Evolutionary conservation across 2,329 filamentous ascomycete genomes (phyloP).

Genomic region (Phaeoacremonium minimum): DNA sequence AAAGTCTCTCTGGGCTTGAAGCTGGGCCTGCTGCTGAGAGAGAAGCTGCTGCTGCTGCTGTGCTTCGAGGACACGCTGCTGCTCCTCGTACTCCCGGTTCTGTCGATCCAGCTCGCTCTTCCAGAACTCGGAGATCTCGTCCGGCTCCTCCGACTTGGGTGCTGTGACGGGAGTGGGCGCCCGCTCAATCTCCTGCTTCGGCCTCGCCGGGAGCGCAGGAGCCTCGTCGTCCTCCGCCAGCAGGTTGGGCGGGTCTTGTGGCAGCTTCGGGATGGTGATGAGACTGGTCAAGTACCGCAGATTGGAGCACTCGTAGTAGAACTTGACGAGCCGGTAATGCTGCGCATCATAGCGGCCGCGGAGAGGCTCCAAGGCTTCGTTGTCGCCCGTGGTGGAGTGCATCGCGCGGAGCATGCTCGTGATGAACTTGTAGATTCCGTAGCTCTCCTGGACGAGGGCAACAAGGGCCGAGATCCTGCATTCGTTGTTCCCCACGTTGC

Average conservation of each 20-base stretch:
- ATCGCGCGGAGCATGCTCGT: conserved; percentile 99
- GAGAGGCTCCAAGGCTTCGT: conserved; percentile 85
- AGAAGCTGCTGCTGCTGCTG: conserved; percentile 79
- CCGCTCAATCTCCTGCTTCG: conserved; percentile 67
- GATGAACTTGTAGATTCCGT: conserved; percentile 99
- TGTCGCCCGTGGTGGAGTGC: conserved; percentile 92
- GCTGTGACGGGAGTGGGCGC: conserved; percentile 65
- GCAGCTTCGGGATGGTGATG: conserved; percentile 93
- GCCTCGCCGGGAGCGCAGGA: conserved; percentile 77
- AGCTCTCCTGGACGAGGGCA: conserved; percentile 92
- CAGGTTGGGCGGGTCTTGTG: conserved; percentile 88
- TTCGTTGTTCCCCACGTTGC: conserved; percentile 87
- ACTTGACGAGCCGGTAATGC: conserved; percentile 92
- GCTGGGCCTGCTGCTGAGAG: conserved; percentile 75
- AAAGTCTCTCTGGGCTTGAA: conserved; percentile 90
- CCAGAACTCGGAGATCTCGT: conserved; percentile 98
- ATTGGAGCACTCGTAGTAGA: conserved; percentile 99
- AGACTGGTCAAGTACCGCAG: conserved; percentile 92
- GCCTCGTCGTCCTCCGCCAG: conserved; percentile 80
- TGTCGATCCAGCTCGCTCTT: conserved; percentile 86
- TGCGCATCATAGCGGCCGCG: conserved; percentile 89
- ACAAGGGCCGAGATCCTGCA: conserved; percentile 93
- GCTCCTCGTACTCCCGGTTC: conserved; percentile 91
- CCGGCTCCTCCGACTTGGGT: conserved; percentile 73
- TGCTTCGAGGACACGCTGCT: conserved; percentile 83